Evolutionary conservation across 768 basidiomycete species (phyloP).

Genomic region (Lanmaoa rubissima): DNA sequence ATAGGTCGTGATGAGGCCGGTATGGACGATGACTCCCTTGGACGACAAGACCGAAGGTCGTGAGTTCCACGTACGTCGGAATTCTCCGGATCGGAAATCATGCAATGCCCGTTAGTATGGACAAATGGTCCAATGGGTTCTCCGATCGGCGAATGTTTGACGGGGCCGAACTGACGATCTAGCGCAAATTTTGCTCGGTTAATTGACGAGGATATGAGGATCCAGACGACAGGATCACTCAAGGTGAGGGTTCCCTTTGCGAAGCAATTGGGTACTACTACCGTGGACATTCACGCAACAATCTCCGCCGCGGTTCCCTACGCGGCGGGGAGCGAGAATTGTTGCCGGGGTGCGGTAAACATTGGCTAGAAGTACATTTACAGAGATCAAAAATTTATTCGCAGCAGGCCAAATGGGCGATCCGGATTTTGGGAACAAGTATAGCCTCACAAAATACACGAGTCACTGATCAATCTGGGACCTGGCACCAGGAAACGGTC

Average conservation of each 20-base stretch:
- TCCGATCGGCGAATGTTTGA: slow-evolving; percentile 1
- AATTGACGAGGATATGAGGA: slow-evolving; percentile 12
- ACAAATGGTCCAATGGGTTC: not conserved
- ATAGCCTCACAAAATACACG: slow-evolving; percentile 25
- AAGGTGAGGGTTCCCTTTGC: slow-evolving; percentile 6
- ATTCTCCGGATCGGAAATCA: slow-evolving; percentile 25
- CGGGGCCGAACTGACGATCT: slow-evolving; percentile 24
- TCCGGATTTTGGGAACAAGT: slow-evolving; percentile 12
- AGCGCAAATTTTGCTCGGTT: not conserved
- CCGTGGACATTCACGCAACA: slow-evolving; percentile 16
- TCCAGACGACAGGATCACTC: not conserved
- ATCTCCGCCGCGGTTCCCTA: slow-evolving; percentile 30
- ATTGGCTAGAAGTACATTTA: slow-evolving; percentile 5
- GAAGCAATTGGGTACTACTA: not conserved
- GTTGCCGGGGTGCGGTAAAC: slow-evolving; percentile 8
- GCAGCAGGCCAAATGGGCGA: slow-evolving; percentile 1
- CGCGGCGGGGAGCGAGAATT: slow-evolving; percentile 12
- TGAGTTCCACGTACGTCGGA: slow-evolving; percentile 12
- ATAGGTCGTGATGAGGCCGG: slow-evolving; percentile 12
- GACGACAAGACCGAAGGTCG: slow-evolving; percentile 9
- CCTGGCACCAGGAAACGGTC: slow-evolving; percentile 9
- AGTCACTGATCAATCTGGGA: slow-evolving; percentile 13
- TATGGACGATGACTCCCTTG: slow-evolving; percentile 8
- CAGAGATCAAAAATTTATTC: slow-evolving; percentile 20
- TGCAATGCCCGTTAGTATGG: slow-evolving; percentile 1